These are phyloP conservation scores for Paramecium octaurelia DNA, from an alignment of 73 alveolate genomes.

Conservation along the genomic window DNA sequence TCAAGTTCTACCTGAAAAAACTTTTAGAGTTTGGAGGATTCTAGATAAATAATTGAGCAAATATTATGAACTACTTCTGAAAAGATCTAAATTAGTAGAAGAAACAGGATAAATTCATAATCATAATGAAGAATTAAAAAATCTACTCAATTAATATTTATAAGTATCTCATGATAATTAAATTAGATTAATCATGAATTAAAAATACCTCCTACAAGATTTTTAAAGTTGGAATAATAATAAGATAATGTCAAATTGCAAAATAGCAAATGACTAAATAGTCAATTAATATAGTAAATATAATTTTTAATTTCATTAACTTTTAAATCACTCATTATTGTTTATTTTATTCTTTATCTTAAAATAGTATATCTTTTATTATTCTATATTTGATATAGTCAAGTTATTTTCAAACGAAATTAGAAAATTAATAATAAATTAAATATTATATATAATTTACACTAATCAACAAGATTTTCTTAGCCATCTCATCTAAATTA, in stretches of 20 bases:
- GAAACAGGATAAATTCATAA: slow-evolving; percentile 91
- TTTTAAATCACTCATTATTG: neutral
- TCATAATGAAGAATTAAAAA: slow-evolving; percentile 89
- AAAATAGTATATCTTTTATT: neutral
- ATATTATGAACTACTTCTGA: slow-evolving; percentile 78
- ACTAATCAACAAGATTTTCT: slow-evolving; percentile 42
- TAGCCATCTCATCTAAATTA: slow-evolving; percentile 27
- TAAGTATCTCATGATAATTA: slow-evolving; percentile 62
- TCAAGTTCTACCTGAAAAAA: slow-evolving; percentile 75
- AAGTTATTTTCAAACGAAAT: too few species aligned
- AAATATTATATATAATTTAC: neutral
- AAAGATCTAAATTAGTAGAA: slow-evolving; percentile 84
- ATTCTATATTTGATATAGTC: too few species aligned
- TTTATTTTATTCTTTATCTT: neutral
- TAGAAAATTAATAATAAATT: neutral
- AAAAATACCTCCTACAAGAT: slow-evolving; percentile 90
- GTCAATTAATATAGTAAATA: neutral
- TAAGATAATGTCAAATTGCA: neutral
- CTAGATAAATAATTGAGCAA: slow-evolving; percentile 79
- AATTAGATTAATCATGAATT: slow-evolving; percentile 86
- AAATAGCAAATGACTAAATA: neutral
- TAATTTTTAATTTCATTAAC: neutral
- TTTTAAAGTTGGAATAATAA: slow-evolving; percentile 78
- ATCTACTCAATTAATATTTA: slow-evolving; percentile 81
- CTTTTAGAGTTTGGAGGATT: slow-evolving; percentile 82